Evolutionary conservation across 1,284 basidiomycete species (phyloP).

Genomic region (Phenoliferia sp.): DNA sequence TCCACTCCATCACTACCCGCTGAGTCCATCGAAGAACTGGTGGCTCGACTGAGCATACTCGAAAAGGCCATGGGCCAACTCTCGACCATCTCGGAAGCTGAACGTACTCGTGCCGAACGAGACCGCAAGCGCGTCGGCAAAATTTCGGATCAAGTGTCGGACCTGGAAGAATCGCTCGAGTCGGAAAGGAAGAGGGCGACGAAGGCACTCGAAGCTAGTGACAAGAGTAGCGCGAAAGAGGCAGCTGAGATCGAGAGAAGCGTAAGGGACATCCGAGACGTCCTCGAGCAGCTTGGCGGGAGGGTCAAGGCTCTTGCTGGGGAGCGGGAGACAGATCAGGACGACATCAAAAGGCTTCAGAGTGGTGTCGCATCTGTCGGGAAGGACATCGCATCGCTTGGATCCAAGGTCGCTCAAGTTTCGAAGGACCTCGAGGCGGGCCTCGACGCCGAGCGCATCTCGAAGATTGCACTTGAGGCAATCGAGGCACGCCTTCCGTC

Average conservation of each 20-base stretch:
- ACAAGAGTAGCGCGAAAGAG: slow-evolving; percentile 1
- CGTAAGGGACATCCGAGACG: slow-evolving; percentile 37
- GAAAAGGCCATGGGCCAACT: slow-evolving; percentile 41
- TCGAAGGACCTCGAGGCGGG: slow-evolving; percentile 54
- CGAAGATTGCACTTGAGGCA: slow-evolving; percentile 37
- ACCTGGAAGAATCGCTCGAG: slow-evolving; percentile 37
- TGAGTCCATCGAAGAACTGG: slow-evolving; percentile 63
- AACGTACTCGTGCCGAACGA: slow-evolving; percentile 33
- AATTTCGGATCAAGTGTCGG: slow-evolving; percentile 37
- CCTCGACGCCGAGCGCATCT: slow-evolving; percentile 37
- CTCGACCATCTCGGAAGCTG: slow-evolving; percentile 42
- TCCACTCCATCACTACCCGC: slow-evolving; percentile 55
- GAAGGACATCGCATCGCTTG: slow-evolving; percentile 45
- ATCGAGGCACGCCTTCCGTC: slow-evolving; percentile 45
- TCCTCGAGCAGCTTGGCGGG: slow-evolving; percentile 54
- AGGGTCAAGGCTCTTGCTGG: slow-evolving; percentile 43
- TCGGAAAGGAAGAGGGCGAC: slow-evolving; percentile 13
- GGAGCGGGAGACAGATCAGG: slow-evolving; percentile 12
- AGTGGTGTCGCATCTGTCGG: slow-evolving; percentile 15
- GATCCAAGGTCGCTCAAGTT: slow-evolving; percentile 58
- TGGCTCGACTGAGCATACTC: slow-evolving; percentile 53
- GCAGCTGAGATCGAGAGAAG: slow-evolving; percentile 8
- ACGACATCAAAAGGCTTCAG: slow-evolving; percentile 12
- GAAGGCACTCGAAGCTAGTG: slow-evolving; percentile 3
- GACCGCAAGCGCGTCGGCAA: slow-evolving; percentile 38